Base-by-base conservation (phyloP, 1,139 yeast species). In the Yamadazyma conglobata region DNA sequence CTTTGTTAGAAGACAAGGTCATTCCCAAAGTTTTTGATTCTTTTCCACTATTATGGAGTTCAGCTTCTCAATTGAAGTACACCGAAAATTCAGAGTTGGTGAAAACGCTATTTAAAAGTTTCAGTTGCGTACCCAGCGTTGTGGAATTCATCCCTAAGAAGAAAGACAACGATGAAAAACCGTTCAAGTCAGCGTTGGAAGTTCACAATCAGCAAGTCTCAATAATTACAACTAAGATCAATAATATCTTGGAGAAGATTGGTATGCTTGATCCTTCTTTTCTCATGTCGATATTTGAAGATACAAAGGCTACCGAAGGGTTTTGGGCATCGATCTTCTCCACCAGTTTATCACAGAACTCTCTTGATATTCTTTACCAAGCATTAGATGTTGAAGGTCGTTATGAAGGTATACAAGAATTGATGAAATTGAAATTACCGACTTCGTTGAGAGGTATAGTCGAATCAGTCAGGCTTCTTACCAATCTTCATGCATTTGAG, bases 271-370 rank as follows among this genome's bases (percentile, higher is more conserved):
- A 74, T 18, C 64, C 76, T 0, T 40, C 52, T 2, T 58, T 61
- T 14, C 57, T 82, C 27, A 62, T 66, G 25, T 46, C 49, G 6
- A 46, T 61, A 2, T 48, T 64, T 16, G 34, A 38, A 2, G 43
- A 50, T 24, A 28, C 37, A 1, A 41, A 43, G 1, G 50, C 57
- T n/a, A 53, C 78, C 31, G 49, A 52, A 17, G 82, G 88, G 0
- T 66, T 79, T 33, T 83, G 89, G 88, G 70, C 85, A 0, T 77
- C 85, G 48, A 59, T 82, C 1, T 73, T 82, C 33, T 73, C 83
- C 1, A 76, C 85, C 0, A 59, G 65, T 31, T 54, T 77, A 3
- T 77, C 75, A 36, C 88, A 84, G 47, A 71, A 82, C 2, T 82
- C 93, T 1, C 70, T 84, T 10, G 84, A 82, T 40, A 66, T 87